Percentiles rank a stretch among this genome's conserved stretches.
These are phyloP conservation scores for Leucosporidium creatinivorum DNA, from an alignment of 768 basidiomycete genomes.

Conservation along the genomic window DNA sequence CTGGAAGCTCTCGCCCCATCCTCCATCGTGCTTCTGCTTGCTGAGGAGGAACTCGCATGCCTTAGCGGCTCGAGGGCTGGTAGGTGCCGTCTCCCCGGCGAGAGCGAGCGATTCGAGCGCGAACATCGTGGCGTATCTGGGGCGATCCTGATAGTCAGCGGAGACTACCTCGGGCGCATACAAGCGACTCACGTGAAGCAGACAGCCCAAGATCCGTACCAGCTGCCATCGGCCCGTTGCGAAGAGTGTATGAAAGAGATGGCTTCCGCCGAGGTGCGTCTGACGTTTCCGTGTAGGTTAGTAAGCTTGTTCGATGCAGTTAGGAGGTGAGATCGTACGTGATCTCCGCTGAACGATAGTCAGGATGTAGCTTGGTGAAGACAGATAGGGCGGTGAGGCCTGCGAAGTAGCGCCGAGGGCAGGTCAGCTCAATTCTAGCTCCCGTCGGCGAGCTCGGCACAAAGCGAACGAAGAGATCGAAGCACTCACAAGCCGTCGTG, in stretches of 20 bases:
- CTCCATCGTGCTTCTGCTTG: slow-evolving; percentile 83
- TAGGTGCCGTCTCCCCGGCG: slow-evolving; percentile 80
- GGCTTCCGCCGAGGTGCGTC: slow-evolving; percentile 54
- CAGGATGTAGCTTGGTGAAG: slow-evolving; percentile 70
- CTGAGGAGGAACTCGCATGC: slow-evolving; percentile 78
- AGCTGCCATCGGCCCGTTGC: slow-evolving; percentile 79
- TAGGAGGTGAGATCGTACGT: slow-evolving; percentile 34
- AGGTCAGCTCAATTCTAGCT: neutral
- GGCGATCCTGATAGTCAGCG: slow-evolving; percentile 46
- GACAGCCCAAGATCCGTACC: slow-evolving; percentile 95
- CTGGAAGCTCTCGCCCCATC: slow-evolving; percentile 98
- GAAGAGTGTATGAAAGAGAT: slow-evolving; percentile 70
- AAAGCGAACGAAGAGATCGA: no score
- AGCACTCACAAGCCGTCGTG: slow-evolving; percentile 60
- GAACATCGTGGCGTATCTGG: slow-evolving; percentile 96
- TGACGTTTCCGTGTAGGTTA: slow-evolving; percentile 8
- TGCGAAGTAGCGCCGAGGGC: neutral
- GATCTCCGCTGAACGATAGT: slow-evolving; percentile 71
- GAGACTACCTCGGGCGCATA: neutral
- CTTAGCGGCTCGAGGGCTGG: slow-evolving; percentile 56
- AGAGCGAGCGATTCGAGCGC: slow-evolving; percentile 83
- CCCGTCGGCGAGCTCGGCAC: no score
- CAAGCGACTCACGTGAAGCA: neutral
- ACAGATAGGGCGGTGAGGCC: slow-evolving; percentile 78
- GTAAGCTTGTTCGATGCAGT: no score